A percentile compares a stretch with the other conserved stretches of the same genome.
phyloP scores from a whole-genome alignment of 2,329 filamentous ascomycete genomes.

The Metarhizium humberi region DNA sequence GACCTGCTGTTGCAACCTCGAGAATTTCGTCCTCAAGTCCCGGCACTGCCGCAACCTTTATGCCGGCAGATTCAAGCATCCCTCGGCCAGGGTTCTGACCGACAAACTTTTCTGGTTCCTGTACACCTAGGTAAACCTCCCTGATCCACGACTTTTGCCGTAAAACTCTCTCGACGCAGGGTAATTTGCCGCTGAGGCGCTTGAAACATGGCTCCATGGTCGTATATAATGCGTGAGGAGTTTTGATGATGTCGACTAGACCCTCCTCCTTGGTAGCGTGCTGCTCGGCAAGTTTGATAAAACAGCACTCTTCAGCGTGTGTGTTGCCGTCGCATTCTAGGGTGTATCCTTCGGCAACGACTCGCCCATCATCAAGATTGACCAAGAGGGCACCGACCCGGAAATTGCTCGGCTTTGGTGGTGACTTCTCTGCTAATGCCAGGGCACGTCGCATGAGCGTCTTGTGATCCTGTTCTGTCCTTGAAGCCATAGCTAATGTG shows the following conservation, averaged over 20 bases:
- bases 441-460: conserved; percentile 62
- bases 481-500: conserved; percentile 8
- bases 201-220: conserved; percentile 82
- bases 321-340: conserved; percentile 88
- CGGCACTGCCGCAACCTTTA: conserved; percentile 61
- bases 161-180: conserved; percentile 74
- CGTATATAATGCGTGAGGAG: conserved; percentile 59
- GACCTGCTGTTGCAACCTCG: conserved; percentile 73
- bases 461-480: conserved; percentile 30
- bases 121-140: conserved; percentile 78
- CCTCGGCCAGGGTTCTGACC: conserved; percentile 66
- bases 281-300: conserved; percentile 58
- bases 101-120: conserved; percentile 87
- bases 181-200: conserved; percentile 62
- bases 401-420: conserved; percentile 84
- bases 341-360: conserved; percentile 80
- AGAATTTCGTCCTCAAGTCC: conserved; percentile 79
- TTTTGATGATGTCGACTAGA: conserved; percentile 32
- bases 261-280: conserved; percentile 42
- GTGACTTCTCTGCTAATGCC: conserved; percentile 65
- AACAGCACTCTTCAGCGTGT: conserved; percentile 89
- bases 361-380: conserved; percentile 33
- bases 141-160: conserved; percentile 51
- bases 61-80: conserved; percentile 61
- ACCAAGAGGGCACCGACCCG: conserved; percentile 88